phyloP scores from a whole-genome alignment of 257 asterid species.

The Craterostigma plantagineum region DNA sequence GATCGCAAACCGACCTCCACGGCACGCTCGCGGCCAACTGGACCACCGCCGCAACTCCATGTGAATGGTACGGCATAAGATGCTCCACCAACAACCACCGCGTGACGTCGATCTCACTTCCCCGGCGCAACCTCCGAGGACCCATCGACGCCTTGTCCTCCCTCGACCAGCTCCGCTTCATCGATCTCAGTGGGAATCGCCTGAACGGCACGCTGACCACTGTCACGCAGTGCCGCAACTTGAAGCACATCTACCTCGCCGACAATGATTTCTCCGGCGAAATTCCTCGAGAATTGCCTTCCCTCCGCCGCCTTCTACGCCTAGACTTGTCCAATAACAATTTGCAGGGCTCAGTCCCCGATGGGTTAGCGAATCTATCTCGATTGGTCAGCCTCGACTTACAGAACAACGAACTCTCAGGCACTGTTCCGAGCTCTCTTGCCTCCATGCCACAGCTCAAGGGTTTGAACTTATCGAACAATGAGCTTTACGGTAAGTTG shows the following conservation, averaged over 20 bases:
- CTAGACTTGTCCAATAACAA: constrained; percentile 62
- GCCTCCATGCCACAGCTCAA: constrained; percentile 29
- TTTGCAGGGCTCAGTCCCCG: constrained; percentile 45
- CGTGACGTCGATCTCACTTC: constrained; percentile 47
- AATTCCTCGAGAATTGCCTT: constrained; percentile 33
- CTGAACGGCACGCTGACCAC: constrained; percentile 44
- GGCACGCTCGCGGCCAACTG: constrained; percentile 59
- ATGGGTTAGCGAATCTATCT: constrained; percentile 23
- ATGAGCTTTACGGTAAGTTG: constrained; percentile 36
- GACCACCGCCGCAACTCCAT: constrained; percentile 7
- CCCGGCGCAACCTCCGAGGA: constrained; percentile 70
- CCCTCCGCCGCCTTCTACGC: constrained; percentile 64
- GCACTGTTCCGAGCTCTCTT: constrained; percentile 33
- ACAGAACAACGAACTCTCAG: constrained; percentile 53
- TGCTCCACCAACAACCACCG: constrained; percentile 45
- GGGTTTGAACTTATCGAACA: constrained; percentile 46
- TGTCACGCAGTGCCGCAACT: constrained; percentile 38
- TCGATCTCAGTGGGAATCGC: constrained; percentile 69
- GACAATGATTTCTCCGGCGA: constrained; percentile 66
- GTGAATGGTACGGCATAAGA: constrained; percentile 17
- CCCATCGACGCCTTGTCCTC: constrained; percentile 50
- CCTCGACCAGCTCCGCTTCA: constrained; percentile 54
- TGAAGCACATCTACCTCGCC: constrained; percentile 55
- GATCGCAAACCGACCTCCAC: constrained; percentile 56
- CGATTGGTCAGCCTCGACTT: constrained; percentile 46